A percentile compares a stretch with the other conserved stretches of the same genome.
Conservation (phyloP, 192 early-diverging fungal genomes). For the Dissophora ornata region DNA sequence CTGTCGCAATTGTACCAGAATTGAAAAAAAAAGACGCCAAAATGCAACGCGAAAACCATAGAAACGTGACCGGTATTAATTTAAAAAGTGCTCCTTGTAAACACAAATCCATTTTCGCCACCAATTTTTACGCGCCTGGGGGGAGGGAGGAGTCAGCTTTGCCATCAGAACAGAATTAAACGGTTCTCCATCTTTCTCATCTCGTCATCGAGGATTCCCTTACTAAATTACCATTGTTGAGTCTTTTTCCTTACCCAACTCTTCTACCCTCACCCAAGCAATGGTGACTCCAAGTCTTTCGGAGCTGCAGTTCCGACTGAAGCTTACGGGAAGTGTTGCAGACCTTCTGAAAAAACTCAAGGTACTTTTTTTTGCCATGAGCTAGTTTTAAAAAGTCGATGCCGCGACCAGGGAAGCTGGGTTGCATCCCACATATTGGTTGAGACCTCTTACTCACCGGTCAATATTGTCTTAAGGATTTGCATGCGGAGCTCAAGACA, state of each 20-base stretch:
- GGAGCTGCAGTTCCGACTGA: constrained; percentile 34
- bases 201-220: neutral
- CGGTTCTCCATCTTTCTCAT: neutral
- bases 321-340: constrained; percentile 21
- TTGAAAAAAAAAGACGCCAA: too few relatives aligned
- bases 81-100: constrained; percentile 1
- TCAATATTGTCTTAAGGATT: constrained; percentile 73
- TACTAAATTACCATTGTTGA: neutral
- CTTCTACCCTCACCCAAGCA: neutral
- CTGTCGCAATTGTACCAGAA: too few relatives aligned
- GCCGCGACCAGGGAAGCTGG: too few relatives aligned
- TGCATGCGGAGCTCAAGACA: constrained; percentile 75
- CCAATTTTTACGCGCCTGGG: constrained; percentile 33
- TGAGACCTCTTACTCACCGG: neutral
- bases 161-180: too few relatives aligned
- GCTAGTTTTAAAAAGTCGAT: too few relatives aligned
- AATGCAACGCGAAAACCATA: too few relatives aligned
- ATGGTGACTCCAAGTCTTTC: constrained; percentile 30
- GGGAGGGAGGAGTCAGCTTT: too few relatives aligned
- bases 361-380: constrained; percentile 18
- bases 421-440: too few relatives aligned
- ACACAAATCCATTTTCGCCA: constrained; percentile 25
- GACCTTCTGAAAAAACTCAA: constrained; percentile 47
- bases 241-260: neutral
- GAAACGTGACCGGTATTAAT: neutral